Percentiles rank a stretch among this genome's conserved stretches.
Evolutionary conservation across 176 grass and related monocot genomes (phyloP).

Genomic region (Oryza australiensis): DNA sequence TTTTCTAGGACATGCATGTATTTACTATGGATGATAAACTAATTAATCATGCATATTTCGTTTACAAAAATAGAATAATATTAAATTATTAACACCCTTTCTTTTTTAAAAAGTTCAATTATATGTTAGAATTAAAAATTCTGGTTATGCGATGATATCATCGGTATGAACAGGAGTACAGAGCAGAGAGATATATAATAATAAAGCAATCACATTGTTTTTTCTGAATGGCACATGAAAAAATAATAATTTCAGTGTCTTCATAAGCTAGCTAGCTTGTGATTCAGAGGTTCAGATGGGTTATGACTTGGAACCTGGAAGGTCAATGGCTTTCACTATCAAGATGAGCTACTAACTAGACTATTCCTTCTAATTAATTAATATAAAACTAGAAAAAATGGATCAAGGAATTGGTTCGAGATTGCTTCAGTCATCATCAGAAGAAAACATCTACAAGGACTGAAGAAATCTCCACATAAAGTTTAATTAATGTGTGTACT

Average conservation of each 20-base stretch:
- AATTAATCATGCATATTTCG: not conserved
- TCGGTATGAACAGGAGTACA: not conserved
- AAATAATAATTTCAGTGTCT: not conserved
- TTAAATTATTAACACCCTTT: not conserved
- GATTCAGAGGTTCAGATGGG: not conserved
- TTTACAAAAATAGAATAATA: not conserved
- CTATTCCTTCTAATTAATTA: not conserved
- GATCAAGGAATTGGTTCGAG: not conserved
- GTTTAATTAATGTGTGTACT: not conserved
- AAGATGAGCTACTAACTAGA: slow-evolving; percentile 21
- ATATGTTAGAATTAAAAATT: not conserved
- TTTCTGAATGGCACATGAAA: not conserved
- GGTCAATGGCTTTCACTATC: slow-evolving; percentile 45
- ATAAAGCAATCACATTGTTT: not conserved
- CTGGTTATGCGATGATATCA: not conserved
- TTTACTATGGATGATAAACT: not conserved
- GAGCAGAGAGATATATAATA: not conserved
- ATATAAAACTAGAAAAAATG: not conserved
- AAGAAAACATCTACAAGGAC: not conserved
- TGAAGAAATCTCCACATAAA: not conserved
- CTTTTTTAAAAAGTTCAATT: not conserved
- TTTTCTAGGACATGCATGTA: not conserved
- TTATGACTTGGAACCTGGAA: not conserved
- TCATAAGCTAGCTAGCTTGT: not conserved
- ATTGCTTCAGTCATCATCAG: slow-evolving; percentile 27